phyloP scores from a whole-genome alignment of 108 stramenopile genomes.

The Nitzschia sp. region DNA sequence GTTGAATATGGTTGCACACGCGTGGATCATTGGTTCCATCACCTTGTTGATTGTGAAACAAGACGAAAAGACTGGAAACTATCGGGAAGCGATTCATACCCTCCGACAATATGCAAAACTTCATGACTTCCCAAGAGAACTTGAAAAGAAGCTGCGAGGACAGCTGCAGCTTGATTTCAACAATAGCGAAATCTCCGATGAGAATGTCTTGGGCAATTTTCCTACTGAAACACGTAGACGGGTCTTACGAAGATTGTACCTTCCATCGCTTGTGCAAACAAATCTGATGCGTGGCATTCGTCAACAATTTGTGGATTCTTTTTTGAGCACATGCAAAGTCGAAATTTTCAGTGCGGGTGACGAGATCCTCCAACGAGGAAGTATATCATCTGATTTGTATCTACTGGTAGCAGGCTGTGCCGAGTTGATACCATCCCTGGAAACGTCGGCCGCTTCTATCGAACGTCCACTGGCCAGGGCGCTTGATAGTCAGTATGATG shows the following conservation, averaged over 20 bases:
- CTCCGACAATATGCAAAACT: slow-evolving; percentile 38
- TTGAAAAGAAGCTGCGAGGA: slow-evolving; percentile 32
- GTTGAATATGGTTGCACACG: slow-evolving; percentile 35
- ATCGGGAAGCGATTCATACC: slow-evolving; percentile 33
- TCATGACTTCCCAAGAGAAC: slow-evolving; percentile 9
- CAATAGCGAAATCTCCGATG: slow-evolving; percentile 51
- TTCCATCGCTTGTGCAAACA: slow-evolving; percentile 36
- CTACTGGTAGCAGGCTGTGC: slow-evolving; percentile 51
- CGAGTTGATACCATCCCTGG: slow-evolving; percentile 14
- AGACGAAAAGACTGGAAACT: slow-evolving; percentile 47
- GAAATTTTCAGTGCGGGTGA: slow-evolving; percentile 59
- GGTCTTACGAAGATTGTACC: slow-evolving; percentile 45
- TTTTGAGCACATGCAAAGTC: slow-evolving; percentile 44
- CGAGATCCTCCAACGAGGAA: slow-evolving; percentile 40
- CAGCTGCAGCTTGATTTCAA: slow-evolving; percentile 54
- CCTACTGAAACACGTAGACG: slow-evolving; percentile 39
- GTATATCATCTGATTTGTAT: slow-evolving; percentile 45
- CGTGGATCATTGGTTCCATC: slow-evolving; percentile 67
- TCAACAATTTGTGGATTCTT: slow-evolving; percentile 52
- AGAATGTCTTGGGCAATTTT: slow-evolving; percentile 53
- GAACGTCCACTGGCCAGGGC: not conserved
- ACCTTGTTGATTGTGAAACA: slow-evolving; percentile 58
- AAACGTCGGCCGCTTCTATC: not conserved
- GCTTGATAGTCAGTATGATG: slow-evolving; percentile 9
- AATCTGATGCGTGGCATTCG: slow-evolving; percentile 42